Evolutionary conservation across 768 basidiomycete genomes (phyloP).

Genomic region (Phaffia tasmanica): DNA sequence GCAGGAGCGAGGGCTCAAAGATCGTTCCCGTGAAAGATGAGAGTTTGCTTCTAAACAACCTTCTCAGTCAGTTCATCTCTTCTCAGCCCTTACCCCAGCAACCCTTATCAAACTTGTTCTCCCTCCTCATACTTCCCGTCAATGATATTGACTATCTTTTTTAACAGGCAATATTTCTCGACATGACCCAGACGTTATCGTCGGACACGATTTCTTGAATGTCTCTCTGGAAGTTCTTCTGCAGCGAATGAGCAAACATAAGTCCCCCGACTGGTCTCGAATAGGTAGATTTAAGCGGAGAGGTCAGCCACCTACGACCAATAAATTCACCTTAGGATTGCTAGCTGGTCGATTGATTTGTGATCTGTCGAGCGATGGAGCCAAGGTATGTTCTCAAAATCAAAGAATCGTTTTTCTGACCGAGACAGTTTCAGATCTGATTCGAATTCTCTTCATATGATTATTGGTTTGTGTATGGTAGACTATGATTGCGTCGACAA

Average conservation of each 20-base stretch:
- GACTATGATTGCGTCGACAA: constrained; percentile 95
- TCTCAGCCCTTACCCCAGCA: constrained; percentile 2
- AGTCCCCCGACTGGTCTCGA: constrained; percentile 86
- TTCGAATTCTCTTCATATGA: not conserved
- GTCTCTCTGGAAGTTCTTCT: constrained; percentile 81
- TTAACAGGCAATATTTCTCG: constrained; percentile 58
- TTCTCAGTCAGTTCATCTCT: constrained; percentile 50
- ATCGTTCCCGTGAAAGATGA: constrained; percentile 72
- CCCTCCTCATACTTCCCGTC: not conserved
- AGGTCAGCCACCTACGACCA: constrained; percentile 46
- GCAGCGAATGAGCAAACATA: constrained; percentile 78
- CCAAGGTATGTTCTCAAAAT: constrained; percentile 51
- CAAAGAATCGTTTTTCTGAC: not conserved
- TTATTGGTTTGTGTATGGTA: constrained; percentile 38
- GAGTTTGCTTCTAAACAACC: constrained; percentile 66
- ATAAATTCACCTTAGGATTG: constrained; percentile 64
- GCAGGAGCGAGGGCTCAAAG: constrained; percentile 50
- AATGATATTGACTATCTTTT: constrained; percentile 10
- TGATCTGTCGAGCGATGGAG: constrained; percentile 87
- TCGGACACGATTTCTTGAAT: constrained; percentile 89
- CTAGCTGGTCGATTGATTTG: constrained; percentile 76
- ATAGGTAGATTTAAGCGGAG: constrained; percentile 72
- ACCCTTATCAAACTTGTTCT: not conserved
- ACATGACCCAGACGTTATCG: constrained; percentile 83
- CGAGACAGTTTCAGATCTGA: not conserved